These are phyloP conservation scores for Curvularia lunata DNA, from an alignment of 2,329 filamentous ascomycete species.

Conservation along the genomic window DNA sequence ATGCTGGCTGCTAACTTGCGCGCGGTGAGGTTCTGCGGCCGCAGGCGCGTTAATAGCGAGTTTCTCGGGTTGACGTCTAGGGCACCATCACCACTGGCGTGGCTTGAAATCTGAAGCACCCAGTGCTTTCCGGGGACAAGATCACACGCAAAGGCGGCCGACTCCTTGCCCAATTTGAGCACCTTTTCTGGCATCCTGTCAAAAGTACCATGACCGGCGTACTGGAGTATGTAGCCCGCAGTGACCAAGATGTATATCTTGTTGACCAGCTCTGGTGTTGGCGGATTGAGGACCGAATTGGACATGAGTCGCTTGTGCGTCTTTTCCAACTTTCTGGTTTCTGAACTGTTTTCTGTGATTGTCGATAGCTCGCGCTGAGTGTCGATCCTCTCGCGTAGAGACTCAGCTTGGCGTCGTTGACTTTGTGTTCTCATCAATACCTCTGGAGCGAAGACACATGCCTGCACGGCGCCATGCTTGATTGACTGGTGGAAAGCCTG, in stretches of 20 bases:
- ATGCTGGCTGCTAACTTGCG: conserved; percentile 67
- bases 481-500: conserved; percentile 86
- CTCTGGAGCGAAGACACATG: conserved; percentile 72
- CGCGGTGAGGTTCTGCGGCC: conserved; percentile 62
- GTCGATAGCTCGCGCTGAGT: conserved; percentile 43
- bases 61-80: conserved; percentile 54
- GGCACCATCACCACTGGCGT: conserved; percentile 64
- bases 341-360: conserved; percentile 37
- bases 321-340: conserved; percentile 45
- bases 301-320: conserved; percentile 53
- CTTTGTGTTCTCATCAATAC: conserved; percentile 65
- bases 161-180: conserved; percentile 73
- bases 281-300: conserved; percentile 51
- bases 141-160: conserved; percentile 80
- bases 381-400: conserved; percentile 47
- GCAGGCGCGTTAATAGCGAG: conserved; percentile 70
- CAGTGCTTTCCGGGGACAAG: conserved; percentile 80
- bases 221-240: conserved; percentile 76
- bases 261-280: conserved; percentile 68
- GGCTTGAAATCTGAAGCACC: conserved; percentile 77
- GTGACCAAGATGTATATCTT: conserved; percentile 77
- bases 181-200: conserved; percentile 77
- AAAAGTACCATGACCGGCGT: conserved; percentile 71
- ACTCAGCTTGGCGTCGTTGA: conserved; percentile 59
- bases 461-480: conserved; percentile 73